Evolutionary conservation across 2,329 filamentous ascomycete species (phyloP), one percentile per base, ranked within the genome.

Genomic region (Magnaporthales sp.): DNA sequence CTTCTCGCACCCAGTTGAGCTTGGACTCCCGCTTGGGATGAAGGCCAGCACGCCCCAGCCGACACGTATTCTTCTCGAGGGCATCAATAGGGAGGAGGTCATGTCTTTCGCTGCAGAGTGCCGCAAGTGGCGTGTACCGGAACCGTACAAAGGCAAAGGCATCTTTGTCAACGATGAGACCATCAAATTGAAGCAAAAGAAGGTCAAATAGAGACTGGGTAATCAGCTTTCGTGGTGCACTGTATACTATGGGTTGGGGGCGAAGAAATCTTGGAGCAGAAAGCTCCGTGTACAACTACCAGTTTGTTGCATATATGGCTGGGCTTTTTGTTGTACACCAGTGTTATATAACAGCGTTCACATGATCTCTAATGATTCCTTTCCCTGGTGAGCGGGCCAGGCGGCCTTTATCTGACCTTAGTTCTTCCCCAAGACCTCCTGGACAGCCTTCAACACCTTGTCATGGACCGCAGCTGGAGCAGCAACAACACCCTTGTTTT

Each of bases 71-170:
- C 80, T 99, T 72, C 80, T 99, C 54, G 93, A 99, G 80, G 93
- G 95, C 9, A 84, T 89, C 65, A 87, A 98, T 76, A 93, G 92
- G 76, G 89, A 96, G 78, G 85, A 89, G 63, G 88, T 99, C 70
- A 95, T 93, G 84, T 89, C 91, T 67, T 97, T 98, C 78, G 95
- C 95, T 22, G 95, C 95, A 0, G 83, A 89, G 72, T 96, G 99
- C 71, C 85, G 92, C 72, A 86, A 83, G 78, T 98, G 94, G 94
- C 89, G 95, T 75, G 86, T 86, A 70, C 95, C 95, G 31, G 95
- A 99, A 81, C 95, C 95, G 70, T 99, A 99, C 80, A 99, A 99
- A 87, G 95, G 95, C 71, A 98, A 99, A 87, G 95, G 95, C 73
- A 96, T 99, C 73, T 99, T 98, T 77, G 89, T 99, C 73, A 96